A percentile compares a stretch with the other conserved stretches of the same genome.
Evolutionary conservation across 169 alveolate genomes (phyloP).

Genomic region (Ichthyophthirius multifiliis): DNA sequence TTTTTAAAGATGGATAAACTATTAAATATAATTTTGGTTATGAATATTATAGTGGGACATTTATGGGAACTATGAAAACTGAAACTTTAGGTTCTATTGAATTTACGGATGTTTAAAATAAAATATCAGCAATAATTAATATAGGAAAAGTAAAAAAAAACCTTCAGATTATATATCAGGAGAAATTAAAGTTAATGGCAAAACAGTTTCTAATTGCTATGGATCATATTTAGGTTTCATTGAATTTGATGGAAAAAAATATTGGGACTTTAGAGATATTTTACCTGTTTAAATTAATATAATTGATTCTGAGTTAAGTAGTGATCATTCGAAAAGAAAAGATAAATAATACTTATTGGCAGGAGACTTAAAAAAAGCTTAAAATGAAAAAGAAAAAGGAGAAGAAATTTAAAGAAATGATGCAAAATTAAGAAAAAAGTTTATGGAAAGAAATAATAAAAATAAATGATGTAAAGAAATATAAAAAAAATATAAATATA

Average conservation of each 20-base stretch:
- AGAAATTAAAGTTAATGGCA: constrained; percentile 43
- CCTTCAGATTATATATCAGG: constrained; percentile 76
- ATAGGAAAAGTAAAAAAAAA: constrained; percentile 49
- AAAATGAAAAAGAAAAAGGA: constrained; percentile 63
- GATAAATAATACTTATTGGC: constrained; percentile 44
- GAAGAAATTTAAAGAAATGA: constrained; percentile 76
- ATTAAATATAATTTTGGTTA: constrained; percentile 40
- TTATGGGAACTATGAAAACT: constrained; percentile 42
- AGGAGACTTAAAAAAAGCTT: constrained; percentile 68
- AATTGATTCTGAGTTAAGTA: neutral
- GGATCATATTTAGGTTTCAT: constrained; percentile 81
- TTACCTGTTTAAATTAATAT: constrained; percentile 47
- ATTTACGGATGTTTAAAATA: constrained; percentile 50
- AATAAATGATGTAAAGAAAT: too few relatives aligned
- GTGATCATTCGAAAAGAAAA: constrained; percentile 44
- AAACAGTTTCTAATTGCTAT: constrained; percentile 44
- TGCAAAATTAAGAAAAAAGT: constrained; percentile 63
- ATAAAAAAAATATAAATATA: too few relatives aligned
- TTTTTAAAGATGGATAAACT: constrained; percentile 19
- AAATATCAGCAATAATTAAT: constrained; percentile 25
- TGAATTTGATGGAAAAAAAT: constrained; percentile 81
- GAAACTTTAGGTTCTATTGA: constrained; percentile 47
- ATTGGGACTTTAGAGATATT: constrained; percentile 74
- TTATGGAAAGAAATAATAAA: neutral
- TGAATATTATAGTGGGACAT: constrained; percentile 37